Percentiles rank a stretch among this genome's conserved stretches.
Evolutionary conservation across 2,329 filamentous ascomycete species (phyloP).

Genomic region (Xylaria sp.): DNA sequence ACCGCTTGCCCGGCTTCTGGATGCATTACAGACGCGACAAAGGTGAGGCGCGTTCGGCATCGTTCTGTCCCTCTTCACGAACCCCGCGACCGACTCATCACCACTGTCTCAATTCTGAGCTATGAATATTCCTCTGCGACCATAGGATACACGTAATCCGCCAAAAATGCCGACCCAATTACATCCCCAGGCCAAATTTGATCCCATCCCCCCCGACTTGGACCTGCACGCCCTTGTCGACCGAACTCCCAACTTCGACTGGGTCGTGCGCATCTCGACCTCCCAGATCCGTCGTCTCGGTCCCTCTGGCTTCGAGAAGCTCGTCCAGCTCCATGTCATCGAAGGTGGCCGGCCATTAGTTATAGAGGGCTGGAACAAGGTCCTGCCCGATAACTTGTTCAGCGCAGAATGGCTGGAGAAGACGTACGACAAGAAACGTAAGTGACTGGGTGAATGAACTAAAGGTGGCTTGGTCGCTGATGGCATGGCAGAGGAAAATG

Average conservation of each 20-base stretch:
- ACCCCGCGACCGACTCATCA: conserved; percentile 10
- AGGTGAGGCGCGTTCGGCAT: conserved; percentile 16
- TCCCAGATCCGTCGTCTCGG: conserved; percentile 78
- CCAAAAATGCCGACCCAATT: conserved; percentile 70
- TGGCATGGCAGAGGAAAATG: conserved; percentile 68
- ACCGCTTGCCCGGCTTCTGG: not conserved
- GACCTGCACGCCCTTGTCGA: conserved; percentile 78
- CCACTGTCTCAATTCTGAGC: not conserved
- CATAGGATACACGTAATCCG: not conserved
- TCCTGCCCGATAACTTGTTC: conserved; percentile 77
- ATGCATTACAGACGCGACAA: conserved; percentile 4
- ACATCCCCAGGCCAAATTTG: conserved; percentile 85
- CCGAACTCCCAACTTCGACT: conserved; percentile 80
- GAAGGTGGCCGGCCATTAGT: conserved; percentile 85
- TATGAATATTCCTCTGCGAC: conserved; percentile 23
- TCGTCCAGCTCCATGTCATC: conserved; percentile 82
- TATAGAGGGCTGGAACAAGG: conserved; percentile 82
- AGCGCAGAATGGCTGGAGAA: conserved; percentile 77
- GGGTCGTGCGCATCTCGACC: conserved; percentile 78
- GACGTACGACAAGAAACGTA: conserved; percentile 78
- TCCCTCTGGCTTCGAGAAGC: conserved; percentile 78
- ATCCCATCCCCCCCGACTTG: conserved; percentile 85
- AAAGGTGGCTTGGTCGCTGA: conserved; percentile 24
- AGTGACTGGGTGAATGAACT: conserved; percentile 37
- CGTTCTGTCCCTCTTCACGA: conserved; percentile 17